Evolutionary conservation across 1,139 yeast species (phyloP), one percentile per base, ranked within the genome.

Genomic region (Saccharomyces hybrid): DNA sequence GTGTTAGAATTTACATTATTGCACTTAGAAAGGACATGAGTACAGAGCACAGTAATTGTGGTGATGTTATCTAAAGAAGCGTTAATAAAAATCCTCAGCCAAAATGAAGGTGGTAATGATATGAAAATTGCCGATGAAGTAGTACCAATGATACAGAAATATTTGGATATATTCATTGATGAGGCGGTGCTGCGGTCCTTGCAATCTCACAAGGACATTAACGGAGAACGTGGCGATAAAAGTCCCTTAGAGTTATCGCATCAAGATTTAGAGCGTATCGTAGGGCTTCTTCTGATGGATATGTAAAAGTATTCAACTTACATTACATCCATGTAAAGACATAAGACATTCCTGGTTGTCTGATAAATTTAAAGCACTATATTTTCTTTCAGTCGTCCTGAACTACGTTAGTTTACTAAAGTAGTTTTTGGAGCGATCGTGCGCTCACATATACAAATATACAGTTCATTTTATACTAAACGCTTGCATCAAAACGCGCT

Each of bases 101-200:
- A 74, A 76, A 2, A 74, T 83, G 2, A 83, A 83, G 65, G 73
- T 52, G 68, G 76, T 50, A 71, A 69, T 0, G 70, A 73, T 28
- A 82, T 86, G 0, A 67, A 78, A 29, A 78, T 83, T 48, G 74
- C 83, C 0, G 71, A 76, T 31, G 77, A 75, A 34, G 74, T 85
- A 0, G 64, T 84, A 4, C 75, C 76, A 27, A 68, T 80, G 41
- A 73, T 83, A 1, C 71, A 82, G 1, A 84, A 81, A 60, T 85
- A 85, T 61, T 73, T 84, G 48, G 74, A 79, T 49, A 68, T 83
- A 59, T 84, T 84, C 62, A 76, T 85, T 13, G 75, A 79, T 54
- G 90, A 85, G 67, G 88, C 89, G 0, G 76, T 83, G 1, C 64
- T 79, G 13, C 65, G 91, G 57, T 78, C 90, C 1, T 77, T 83